Evolutionary conservation across 2,329 filamentous ascomycete species (phyloP).

Genomic region (Sodiomyces alkalinus): DNA sequence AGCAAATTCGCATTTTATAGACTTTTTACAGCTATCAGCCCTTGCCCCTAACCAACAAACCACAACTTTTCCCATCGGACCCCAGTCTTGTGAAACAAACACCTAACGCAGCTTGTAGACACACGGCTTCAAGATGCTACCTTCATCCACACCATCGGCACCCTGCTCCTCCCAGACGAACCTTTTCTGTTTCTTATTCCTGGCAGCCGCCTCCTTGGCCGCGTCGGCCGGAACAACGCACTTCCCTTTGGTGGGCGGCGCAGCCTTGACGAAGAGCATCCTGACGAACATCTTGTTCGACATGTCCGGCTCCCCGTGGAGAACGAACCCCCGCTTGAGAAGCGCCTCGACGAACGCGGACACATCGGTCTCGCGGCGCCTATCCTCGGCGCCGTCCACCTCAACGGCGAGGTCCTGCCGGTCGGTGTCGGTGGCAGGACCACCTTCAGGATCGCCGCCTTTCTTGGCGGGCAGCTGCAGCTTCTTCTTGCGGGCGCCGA

Average conservation of each 20-base stretch:
- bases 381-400: slow-evolving; percentile 52
- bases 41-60: too few relatives aligned
- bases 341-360: slow-evolving; percentile 76
- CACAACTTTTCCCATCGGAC: too few relatives aligned
- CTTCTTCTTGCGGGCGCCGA: slow-evolving; percentile 50
- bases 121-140: slow-evolving; percentile 70
- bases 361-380: slow-evolving; percentile 66
- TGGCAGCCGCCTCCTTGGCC: slow-evolving; percentile 41
- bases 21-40: too few relatives aligned
- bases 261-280: slow-evolving; percentile 87
- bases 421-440: slow-evolving; percentile 23
- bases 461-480: slow-evolving; percentile 27
- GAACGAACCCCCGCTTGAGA: slow-evolving; percentile 65
- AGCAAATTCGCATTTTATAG: too few relatives aligned
- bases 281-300: slow-evolving; percentile 97
- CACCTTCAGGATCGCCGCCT: slow-evolving; percentile 16
- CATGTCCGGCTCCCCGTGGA: slow-evolving; percentile 57
- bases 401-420: slow-evolving; percentile 48
- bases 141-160: slow-evolving; percentile 44
- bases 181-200: slow-evolving; percentile 33
- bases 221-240: slow-evolving; percentile 35
- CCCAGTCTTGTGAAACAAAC: too few relatives aligned
- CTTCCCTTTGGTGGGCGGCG: slow-evolving; percentile 61
- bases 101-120: slow-evolving; percentile 83
- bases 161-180: slow-evolving; percentile 42